Evolutionary conservation across 495 filamentous ascomycete genomes (phyloP).

Genomic region (Pseudoneurospora amorphoporcata): DNA sequence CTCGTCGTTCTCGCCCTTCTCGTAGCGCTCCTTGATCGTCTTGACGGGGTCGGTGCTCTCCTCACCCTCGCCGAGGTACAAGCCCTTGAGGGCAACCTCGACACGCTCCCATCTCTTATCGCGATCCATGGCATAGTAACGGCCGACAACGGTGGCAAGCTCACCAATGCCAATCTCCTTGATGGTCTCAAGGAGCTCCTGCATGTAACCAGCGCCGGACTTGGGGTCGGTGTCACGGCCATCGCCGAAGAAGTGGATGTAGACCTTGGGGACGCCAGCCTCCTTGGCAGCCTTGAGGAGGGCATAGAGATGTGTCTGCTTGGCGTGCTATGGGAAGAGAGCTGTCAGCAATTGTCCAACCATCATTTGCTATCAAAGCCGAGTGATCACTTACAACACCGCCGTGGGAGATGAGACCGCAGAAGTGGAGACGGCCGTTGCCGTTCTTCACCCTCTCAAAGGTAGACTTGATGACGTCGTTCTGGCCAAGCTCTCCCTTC

Average conservation of each 20-base stretch:
- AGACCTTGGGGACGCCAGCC: slow-evolving; percentile 75
- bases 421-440: slow-evolving; percentile 85
- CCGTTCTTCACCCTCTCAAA: slow-evolving; percentile 75
- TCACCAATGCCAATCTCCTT: slow-evolving; percentile 79
- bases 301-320: slow-evolving; percentile 84
- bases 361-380: background rate
- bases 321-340: slow-evolving; percentile 52
- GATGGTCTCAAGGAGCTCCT: slow-evolving; percentile 64
- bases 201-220: slow-evolving; percentile 75
- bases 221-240: slow-evolving; percentile 96
- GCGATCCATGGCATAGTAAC: slow-evolving; percentile 98
- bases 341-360: slow-evolving; percentile 5
- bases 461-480: slow-evolving; percentile 65
- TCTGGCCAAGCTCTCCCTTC: slow-evolving; percentile 69
- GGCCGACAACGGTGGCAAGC: slow-evolving; percentile 87
- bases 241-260: slow-evolving; percentile 98
- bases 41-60: slow-evolving; percentile 71
- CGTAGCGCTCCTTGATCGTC: slow-evolving; percentile 80
- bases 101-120: slow-evolving; percentile 98
- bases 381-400: slow-evolving; percentile 56
- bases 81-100: slow-evolving; percentile 76
- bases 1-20: slow-evolving; percentile 83
- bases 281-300: slow-evolving; percentile 85
- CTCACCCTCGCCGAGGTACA: slow-evolving; percentile 79
- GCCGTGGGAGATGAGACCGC: slow-evolving; percentile 84